phyloP scores from a whole-genome alignment of 2,329 filamentous ascomycete genomes.

The Eutypella sp. region DNA sequence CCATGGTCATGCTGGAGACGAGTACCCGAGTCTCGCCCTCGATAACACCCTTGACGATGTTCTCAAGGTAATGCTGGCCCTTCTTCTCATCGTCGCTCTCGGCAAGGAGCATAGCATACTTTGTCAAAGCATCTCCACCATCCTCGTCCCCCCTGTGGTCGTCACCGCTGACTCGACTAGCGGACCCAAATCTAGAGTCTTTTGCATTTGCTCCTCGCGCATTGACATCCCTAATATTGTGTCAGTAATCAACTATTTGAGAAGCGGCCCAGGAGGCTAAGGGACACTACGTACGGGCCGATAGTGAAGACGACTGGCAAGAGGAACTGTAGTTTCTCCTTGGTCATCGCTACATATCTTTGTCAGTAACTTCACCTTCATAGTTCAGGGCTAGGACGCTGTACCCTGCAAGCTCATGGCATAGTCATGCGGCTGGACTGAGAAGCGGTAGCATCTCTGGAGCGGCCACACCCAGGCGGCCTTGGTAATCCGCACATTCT shows the following conservation, averaged over 20 bases:
- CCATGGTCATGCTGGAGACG: conserved; percentile 87
- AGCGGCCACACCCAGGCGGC: conserved; percentile 68
- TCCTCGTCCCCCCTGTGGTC: conserved; percentile 37
- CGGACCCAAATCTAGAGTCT: conserved; percentile 7
- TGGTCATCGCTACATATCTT: conserved; percentile 66
- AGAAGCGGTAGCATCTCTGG: conserved; percentile 58
- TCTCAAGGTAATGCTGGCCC: conserved; percentile 61
- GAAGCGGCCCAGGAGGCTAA: background rate
- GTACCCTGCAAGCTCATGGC: conserved; percentile 66
- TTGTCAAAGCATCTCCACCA: conserved; percentile 61
- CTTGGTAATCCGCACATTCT: conserved; percentile 72
- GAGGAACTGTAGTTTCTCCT: conserved; percentile 79
- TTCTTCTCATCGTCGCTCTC: conserved; percentile 44
- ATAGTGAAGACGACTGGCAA: conserved; percentile 83
- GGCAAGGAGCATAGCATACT: conserved; percentile 77
- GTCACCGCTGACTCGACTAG: conserved; percentile 1
- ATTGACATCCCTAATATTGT: conserved; percentile 50
- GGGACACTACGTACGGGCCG: conserved; percentile 48
- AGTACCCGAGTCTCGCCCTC: conserved; percentile 82
- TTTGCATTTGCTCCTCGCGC: conserved; percentile 43
- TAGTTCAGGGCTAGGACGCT: background rate
- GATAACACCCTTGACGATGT: conserved; percentile 86
- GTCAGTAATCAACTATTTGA: conserved; percentile 3
- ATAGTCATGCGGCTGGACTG: conserved; percentile 74
- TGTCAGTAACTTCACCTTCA: conserved; percentile 1